Evolutionary conservation across 202 grass and related monocot species (phyloP).

Genomic region (Zoysia matrella): DNA sequence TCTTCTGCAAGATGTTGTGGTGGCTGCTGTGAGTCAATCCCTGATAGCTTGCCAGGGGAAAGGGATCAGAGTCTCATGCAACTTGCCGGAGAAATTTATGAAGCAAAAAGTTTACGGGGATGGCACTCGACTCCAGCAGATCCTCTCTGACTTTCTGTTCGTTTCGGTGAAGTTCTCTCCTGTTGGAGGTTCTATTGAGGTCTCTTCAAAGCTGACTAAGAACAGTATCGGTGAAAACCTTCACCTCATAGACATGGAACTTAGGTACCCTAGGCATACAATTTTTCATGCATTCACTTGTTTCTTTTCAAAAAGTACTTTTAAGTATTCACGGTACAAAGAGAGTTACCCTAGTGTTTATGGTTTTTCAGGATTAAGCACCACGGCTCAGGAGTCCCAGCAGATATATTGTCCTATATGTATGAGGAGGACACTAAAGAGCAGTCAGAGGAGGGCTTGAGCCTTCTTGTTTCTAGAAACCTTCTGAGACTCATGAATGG

Average conservation of each 20-base stretch:
- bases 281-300: conserved; percentile 1
- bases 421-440: conserved; percentile 62
- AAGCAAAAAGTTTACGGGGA: conserved; percentile 77
- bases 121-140: conserved; percentile 82
- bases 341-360: conserved; percentile 7
- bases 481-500: conserved; percentile 96
- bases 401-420: conserved; percentile 74
- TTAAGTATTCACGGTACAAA: conserved; percentile 16
- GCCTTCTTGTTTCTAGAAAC: conserved; percentile 83
- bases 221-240: conserved; percentile 75
- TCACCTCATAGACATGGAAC: conserved; percentile 79
- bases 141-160: conserved; percentile 79
- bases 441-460: conserved; percentile 66
- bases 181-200: conserved; percentile 71
- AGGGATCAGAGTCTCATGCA: conserved; percentile 73
- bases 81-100: conserved; percentile 68
- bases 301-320: conserved; percentile 13
- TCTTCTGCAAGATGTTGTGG: conserved; percentile 68
- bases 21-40: conserved; percentile 86
- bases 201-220: conserved; percentile 63
- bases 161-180: conserved; percentile 90
- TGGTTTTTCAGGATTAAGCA: conserved; percentile 72
- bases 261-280: conserved; percentile 52
- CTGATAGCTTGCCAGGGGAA: conserved; percentile 74
- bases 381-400: conserved; percentile 58